Evolutionary conservation across 2,329 filamentous ascomycete species (phyloP).

Genomic region (Talaromyces albobiverticillius): DNA sequence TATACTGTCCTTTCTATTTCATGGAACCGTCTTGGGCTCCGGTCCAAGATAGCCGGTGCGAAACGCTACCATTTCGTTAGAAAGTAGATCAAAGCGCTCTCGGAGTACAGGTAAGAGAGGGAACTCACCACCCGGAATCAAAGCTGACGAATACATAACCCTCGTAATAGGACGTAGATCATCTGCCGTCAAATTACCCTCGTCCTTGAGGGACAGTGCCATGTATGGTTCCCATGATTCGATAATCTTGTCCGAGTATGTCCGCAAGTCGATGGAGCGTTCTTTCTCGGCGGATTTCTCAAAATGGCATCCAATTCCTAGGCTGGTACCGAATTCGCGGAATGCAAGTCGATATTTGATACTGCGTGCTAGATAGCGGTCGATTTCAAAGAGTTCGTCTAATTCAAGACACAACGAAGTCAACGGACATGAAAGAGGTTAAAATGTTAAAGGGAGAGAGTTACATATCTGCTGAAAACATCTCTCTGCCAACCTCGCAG

Average conservation of each 20-base stretch:
- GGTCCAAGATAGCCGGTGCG: conserved; percentile 33
- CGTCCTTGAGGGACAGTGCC: conserved; percentile 32
- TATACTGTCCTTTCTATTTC: too few relatives aligned
- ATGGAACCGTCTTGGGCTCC: conserved; percentile 25
- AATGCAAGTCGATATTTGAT: conserved; percentile 47
- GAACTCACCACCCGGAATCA: conserved; percentile 54
- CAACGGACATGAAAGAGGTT: too few relatives aligned
- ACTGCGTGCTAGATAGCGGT: conserved; percentile 34
- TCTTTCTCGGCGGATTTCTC: conserved; percentile 34
- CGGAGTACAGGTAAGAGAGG: neutral
- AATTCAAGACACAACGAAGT: neutral
- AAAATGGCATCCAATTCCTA: conserved; percentile 47
- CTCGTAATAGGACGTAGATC: conserved; percentile 54
- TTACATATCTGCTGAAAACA: conserved; percentile 38
- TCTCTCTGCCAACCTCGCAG: conserved; percentile 34
- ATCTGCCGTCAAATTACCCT: conserved; percentile 22
- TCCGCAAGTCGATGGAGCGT: conserved; percentile 27
- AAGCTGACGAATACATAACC: conserved; percentile 57
- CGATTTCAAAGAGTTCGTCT: conserved; percentile 37
- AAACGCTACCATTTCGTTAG: conserved; percentile 31
- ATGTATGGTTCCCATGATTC: conserved; percentile 39
- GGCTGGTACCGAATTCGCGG: conserved; percentile 53
- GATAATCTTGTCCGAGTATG: conserved; percentile 35
- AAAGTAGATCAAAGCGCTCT: too few relatives aligned
- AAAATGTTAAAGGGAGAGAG: neutral